phyloP scores from a whole-genome alignment of 768 basidiomycete genomes.

The Phylloporus sp. region DNA sequence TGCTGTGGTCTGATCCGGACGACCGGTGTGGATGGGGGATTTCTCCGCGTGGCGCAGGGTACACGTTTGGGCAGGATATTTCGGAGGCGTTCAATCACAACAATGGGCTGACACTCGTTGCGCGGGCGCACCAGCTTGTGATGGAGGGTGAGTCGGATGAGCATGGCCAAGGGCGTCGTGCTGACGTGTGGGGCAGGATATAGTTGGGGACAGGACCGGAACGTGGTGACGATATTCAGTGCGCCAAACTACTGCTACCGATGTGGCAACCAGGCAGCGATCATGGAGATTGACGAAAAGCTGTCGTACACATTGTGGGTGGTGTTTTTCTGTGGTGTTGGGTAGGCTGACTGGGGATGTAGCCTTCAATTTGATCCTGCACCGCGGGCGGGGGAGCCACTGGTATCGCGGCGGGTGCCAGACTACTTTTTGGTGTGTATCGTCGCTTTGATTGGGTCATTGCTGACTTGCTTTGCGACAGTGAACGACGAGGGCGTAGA shows the following conservation, averaged over 20 bases:
- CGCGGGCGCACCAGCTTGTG: conserved; percentile 89
- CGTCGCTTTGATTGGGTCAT: conserved; percentile 29
- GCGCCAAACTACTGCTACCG: conserved; percentile 99
- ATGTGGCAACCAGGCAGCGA: conserved; percentile 98
- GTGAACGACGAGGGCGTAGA: conserved; percentile 31
- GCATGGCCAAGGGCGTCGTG: conserved; percentile 3
- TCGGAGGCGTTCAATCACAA: conserved; percentile 99
- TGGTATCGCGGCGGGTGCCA: conserved; percentile 92
- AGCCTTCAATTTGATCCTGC: conserved; percentile 99
- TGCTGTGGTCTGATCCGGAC: conserved; percentile 99
- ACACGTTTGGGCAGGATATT: conserved; percentile 99
- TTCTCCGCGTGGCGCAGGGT: conserved; percentile 96
- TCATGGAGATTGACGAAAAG: conserved; percentile 99
- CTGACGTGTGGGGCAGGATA: conserved; percentile 46
- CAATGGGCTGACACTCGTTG: conserved; percentile 94
- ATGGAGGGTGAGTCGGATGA: conserved; percentile 90
- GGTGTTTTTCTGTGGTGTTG: conserved; percentile 3
- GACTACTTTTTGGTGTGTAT: conserved; percentile 85
- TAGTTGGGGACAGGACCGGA: conserved; percentile 98
- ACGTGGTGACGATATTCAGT: conserved; percentile 99
- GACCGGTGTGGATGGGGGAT: conserved; percentile 99
- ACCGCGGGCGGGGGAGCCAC: conserved; percentile 95
- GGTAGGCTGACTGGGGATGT: background rate
- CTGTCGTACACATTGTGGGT: conserved; percentile 88
- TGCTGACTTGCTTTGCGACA: conserved; percentile 2